Conservation (phyloP, 768 basidiomycete species). For the Naganishia friedmannii region DNA sequence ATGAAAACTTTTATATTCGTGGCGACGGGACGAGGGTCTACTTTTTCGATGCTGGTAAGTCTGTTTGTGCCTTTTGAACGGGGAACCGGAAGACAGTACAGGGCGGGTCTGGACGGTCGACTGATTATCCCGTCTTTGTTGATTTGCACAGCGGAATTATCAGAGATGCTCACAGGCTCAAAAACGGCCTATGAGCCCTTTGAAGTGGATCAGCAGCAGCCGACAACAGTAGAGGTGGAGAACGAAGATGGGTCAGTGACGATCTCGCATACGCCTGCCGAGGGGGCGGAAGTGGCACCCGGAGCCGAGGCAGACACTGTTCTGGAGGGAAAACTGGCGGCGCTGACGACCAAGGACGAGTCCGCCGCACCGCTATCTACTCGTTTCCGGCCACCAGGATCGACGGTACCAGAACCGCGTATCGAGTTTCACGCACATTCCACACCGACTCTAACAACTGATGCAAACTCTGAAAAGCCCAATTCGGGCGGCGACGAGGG, state of each 20-base stretch:
- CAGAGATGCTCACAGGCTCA: slow-evolving; percentile 71
- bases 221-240: slow-evolving; percentile 11
- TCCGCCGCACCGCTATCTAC: slow-evolving; percentile 26
- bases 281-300: not conserved
- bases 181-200: slow-evolving; percentile 32
- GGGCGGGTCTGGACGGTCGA: too few relatives aligned
- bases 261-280: slow-evolving; percentile 28
- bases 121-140: not conserved
- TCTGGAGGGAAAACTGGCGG: not conserved
- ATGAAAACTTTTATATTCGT: slow-evolving; percentile 91
- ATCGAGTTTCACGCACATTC: slow-evolving; percentile 8
- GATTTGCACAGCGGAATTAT: slow-evolving; percentile 64
- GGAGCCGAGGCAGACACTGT: not conserved
- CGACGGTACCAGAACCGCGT: slow-evolving; percentile 19
- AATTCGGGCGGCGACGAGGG: not conserved
- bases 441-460: slow-evolving; percentile 20
- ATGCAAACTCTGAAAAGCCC: slow-evolving; percentile 13
- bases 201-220: slow-evolving; percentile 17
- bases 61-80: not conserved
- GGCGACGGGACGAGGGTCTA: slow-evolving; percentile 97
- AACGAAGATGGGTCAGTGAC: slow-evolving; percentile 8
- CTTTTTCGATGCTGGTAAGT: slow-evolving; percentile 81
- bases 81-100: too few relatives aligned
- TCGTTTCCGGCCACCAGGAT: slow-evolving; percentile 27
- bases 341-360: not conserved